Conservation (phyloP, 805 yeast species). For the Priceomyces haplophilus region DNA sequence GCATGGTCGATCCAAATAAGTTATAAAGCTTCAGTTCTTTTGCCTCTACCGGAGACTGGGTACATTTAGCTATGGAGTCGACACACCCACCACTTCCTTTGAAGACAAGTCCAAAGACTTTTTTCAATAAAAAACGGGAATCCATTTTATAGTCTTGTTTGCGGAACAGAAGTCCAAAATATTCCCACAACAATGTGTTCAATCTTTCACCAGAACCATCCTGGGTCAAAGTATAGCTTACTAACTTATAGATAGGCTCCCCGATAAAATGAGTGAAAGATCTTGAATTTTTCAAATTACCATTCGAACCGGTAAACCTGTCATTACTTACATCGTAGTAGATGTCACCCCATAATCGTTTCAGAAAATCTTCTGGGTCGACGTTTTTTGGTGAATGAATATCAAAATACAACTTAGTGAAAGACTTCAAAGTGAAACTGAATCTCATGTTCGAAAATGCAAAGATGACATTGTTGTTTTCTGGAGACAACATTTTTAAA, state of each 20-base stretch:
- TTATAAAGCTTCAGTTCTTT: background rate
- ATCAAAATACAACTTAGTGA: conserved; percentile 49
- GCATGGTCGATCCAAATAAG: background rate
- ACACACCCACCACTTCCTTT: conserved; percentile 49
- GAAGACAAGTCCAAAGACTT: conserved; percentile 55
- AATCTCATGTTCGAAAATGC: conserved; percentile 63
- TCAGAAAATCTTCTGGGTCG: conserved; percentile 41
- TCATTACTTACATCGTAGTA: conserved; percentile 45
- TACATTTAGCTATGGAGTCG: conserved; percentile 38
- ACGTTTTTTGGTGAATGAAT: conserved; percentile 7
- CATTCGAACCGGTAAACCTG: conserved; percentile 41
- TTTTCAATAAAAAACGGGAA: conserved; percentile 54
- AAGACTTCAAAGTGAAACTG: conserved; percentile 65
- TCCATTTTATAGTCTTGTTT: conserved; percentile 48
- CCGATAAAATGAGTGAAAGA: conserved; percentile 66
- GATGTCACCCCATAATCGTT: conserved; percentile 75
- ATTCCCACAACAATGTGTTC: conserved; percentile 40
- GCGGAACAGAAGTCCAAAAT: conserved; percentile 46
- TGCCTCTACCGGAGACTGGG: conserved; percentile 22
- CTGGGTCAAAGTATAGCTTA: conserved; percentile 56
- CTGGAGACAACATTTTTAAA: conserved; percentile 51
- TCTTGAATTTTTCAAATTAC: conserved; percentile 23
- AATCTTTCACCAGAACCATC: conserved; percentile 40
- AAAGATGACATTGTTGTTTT: conserved; percentile 65
- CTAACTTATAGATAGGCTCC: conserved; percentile 76